Base-by-base conservation (phyloP, 2,329 filamentous ascomycete species). In the Penicillium expansum region DNA sequence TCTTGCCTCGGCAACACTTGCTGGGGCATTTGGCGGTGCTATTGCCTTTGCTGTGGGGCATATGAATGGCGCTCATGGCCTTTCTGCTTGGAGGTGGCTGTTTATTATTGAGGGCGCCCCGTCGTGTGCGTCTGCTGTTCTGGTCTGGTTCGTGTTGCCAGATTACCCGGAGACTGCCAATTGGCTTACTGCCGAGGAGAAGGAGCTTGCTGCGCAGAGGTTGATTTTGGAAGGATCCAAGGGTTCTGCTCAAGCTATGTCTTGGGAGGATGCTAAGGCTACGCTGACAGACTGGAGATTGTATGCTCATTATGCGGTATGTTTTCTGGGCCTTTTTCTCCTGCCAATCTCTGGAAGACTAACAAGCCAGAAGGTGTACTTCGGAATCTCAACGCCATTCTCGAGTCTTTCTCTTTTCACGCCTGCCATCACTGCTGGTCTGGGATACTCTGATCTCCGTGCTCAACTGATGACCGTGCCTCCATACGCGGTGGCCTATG, bases 401-500 rank as follows among this genome's bases (percentile, higher is more conserved):
- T 82, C 82, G 2, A 83, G 81, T 47, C 74, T 88, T 51, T 85
- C 82, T 13, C 75, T 73, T 76, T 89, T 80, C 70, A 80, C 87
- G 0, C 87, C 87, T 0, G 85, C 83, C 2, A 88, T 90, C 54
- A 83, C 88, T 52, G 79, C 79, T 5, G 84, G 84, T 0, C 68
- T 83, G 1, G 80, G 80, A 2, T 83, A 80, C 62, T 69, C 80
- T n/a, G 79, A 82, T 51, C 75, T 86, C n/a, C 69, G 76, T 45
- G 84, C 85, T 5, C 86, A 89, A 70, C 71, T 89, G 20, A 85
- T 88, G 79, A 87, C 85, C 0, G 84, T 88, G 0, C 85, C 86
- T 1, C 85, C 86, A 0, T 88, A 85, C 68, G 85, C 82, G 1
- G 82, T 82, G 1, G 83, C 82, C 6, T 86, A 86, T 58, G 72